Base-by-base conservation (phyloP, 352 stramenopile genomes). In the Thalassiosira delicatula region DNA sequence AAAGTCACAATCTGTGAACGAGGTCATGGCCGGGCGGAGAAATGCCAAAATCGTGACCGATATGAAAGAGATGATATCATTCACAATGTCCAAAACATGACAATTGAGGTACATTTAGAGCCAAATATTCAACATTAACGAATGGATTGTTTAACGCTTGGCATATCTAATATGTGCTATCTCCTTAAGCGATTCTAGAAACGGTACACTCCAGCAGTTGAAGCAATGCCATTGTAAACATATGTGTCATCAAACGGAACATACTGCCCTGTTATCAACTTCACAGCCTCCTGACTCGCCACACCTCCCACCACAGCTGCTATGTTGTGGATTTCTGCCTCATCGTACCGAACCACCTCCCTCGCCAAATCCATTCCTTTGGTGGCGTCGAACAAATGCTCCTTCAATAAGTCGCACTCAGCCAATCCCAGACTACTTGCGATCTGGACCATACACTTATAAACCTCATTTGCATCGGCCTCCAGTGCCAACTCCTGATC, bases 251-350 rank as follows among this genome's bases (percentile, higher is more conserved):
- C 94, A 3, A 99, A 78, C 0, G 97, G 96, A 72, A 98, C 90
- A 81, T 98, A 99, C 87, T 99, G 96, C 59, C 97, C 93, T 44
- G 97, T 99, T 85, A 99, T 97, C 53, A 99, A 82, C 84, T 99
- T 99, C 57, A 99, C 92, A 17, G 96, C 96, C 79, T 99, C 97
- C 84, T 99, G 97, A 32, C 95, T 95, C 1, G 96, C 97, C 19
- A 99, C 93, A 21, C 96, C 97, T n/a, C 97, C 97, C 62, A 99
- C 92, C 21, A 99, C 86, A 27, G 95, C 95, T 2, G 96, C 95
- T 60, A 98, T 92, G 44, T 94, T 96, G 86, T 99, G 96, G 66
- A 98, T 85, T 84, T 99, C 96, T 0, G 94, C 93, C 62, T 96
- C 94, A 54, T 93, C 95, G 44, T 96, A 98, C 0, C 97, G 94